phyloP scores from a whole-genome alignment of 192 early-diverging fungal species.

The Entrophospora sp. region DNA sequence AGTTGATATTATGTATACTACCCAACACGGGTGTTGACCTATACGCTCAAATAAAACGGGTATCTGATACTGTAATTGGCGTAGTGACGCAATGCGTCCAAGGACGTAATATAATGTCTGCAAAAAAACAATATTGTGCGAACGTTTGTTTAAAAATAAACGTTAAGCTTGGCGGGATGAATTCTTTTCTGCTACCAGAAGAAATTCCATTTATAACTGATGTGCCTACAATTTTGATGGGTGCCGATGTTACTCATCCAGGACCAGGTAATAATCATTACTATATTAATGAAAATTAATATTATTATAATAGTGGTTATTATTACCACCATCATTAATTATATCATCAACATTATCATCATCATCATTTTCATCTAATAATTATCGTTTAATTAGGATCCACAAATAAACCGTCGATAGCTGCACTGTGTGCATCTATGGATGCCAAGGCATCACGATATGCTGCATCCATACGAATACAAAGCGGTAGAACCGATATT shows the following conservation, averaged over 20 bases:
- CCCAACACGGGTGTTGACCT: conserved; percentile 70
- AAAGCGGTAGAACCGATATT: conserved; percentile 61
- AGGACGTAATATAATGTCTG: conserved; percentile 58
- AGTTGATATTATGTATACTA: conserved; percentile 75
- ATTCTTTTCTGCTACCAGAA: conserved; percentile 49
- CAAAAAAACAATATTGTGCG: conserved; percentile 87
- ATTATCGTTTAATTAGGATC: conserved; percentile 21
- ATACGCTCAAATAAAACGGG: conserved; percentile 74
- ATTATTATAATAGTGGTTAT: too few species aligned
- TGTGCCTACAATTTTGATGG: conserved; percentile 76
- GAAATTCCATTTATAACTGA: conserved; percentile 64
- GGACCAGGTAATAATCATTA: conserved; percentile 43
- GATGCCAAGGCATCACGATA: conserved; percentile 57
- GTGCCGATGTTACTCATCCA: conserved; percentile 89
- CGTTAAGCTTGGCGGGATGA: conserved; percentile 85
- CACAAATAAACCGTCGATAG: conserved; percentile 58
- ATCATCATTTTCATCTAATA: too few species aligned
- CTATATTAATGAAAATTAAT: neutral
- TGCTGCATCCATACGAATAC: conserved; percentile 52
- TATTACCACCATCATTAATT: too few species aligned
- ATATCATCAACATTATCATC: too few species aligned
- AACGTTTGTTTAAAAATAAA: conserved; percentile 93
- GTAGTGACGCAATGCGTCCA: conserved; percentile 88
- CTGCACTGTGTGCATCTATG: conserved; percentile 64
- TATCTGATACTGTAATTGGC: conserved; percentile 81